Evolutionary conservation across 441 rosid species (phyloP).

Genomic region (Dalechampia spathulata): DNA sequence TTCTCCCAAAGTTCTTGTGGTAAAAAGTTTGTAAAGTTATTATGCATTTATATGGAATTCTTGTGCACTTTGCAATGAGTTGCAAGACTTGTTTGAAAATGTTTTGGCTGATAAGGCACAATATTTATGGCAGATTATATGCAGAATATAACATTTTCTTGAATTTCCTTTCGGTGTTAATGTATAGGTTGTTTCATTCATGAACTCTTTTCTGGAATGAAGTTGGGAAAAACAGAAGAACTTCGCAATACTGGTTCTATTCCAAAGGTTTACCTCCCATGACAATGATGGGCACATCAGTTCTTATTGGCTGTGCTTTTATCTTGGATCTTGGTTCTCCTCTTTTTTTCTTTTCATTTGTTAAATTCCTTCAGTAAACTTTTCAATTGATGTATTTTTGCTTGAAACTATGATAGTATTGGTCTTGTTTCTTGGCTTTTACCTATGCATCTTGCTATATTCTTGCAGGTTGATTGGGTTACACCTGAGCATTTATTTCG

Average conservation of each 20-base stretch:
- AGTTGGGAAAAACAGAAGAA: constrained; percentile 93
- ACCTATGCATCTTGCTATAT: neutral
- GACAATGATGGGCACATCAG: constrained; percentile 7
- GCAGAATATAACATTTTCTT: too few relatives aligned
- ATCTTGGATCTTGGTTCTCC: constrained; percentile 1
- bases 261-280: constrained; percentile 66
- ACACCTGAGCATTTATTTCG: constrained; percentile 24
- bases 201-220: constrained; percentile 84
- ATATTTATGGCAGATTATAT: too few relatives aligned
- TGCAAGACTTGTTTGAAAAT: too few relatives aligned
- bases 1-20: too few relatives aligned
- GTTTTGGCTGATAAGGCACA: too few relatives aligned
- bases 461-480: constrained; percentile 6
- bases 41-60: too few relatives aligned
- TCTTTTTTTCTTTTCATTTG: neutral
- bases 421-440: neutral
- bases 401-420: neutral
- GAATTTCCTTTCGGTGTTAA: constrained; percentile 1
- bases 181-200: constrained; percentile 79
- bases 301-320: neutral
- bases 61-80: too few relatives aligned
- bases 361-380: neutral
- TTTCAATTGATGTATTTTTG: too few relatives aligned
- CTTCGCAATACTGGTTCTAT: constrained; percentile 86
- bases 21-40: too few relatives aligned